phyloP scores from a whole-genome alignment of 306 rosid genomes.

The Adenanthera pavonina region DNA sequence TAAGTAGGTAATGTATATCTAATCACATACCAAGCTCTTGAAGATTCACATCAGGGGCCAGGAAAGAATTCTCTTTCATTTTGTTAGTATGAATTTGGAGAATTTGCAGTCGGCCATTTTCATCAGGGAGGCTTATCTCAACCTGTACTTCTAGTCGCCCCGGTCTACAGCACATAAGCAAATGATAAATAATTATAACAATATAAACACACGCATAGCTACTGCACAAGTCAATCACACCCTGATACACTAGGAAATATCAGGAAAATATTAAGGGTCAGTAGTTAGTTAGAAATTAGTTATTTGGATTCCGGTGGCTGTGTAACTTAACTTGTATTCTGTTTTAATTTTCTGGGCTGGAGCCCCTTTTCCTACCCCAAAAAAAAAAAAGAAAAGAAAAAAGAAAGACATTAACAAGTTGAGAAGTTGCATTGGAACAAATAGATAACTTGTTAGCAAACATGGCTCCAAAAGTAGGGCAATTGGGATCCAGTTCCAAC shows the following conservation, averaged over 20 bases:
- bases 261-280: neutral
- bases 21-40: slow-evolving; percentile 84
- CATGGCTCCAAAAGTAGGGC: neutral
- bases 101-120: slow-evolving; percentile 93
- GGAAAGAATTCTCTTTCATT: slow-evolving; percentile 98
- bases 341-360: too few relatives aligned
- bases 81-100: slow-evolving; percentile 96
- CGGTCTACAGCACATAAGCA: slow-evolving; percentile 64
- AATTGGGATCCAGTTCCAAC: neutral
- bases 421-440: neutral
- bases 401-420: neutral
- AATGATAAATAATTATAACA: slow-evolving; percentile 24
- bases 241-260: neutral
- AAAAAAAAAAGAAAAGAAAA: neutral
- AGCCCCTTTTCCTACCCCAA: too few relatives aligned
- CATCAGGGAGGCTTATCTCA: slow-evolving; percentile 99
- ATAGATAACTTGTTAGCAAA: neutral
- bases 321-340: too few relatives aligned
- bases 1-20: slow-evolving; percentile 16
- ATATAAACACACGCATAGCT: slow-evolving; percentile 29
- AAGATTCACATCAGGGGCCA: slow-evolving; percentile 90
- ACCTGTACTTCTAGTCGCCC: slow-evolving; percentile 98
- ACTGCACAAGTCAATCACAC: slow-evolving; percentile 28
- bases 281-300: neutral
- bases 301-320: neutral